A percentile compares a stretch with the other conserved stretches of the same genome.
These are phyloP conservation scores for Cutaneotrichosporon dermatis DNA, from an alignment of 1,284 basidiomycete species.

Conservation along the genomic window DNA sequence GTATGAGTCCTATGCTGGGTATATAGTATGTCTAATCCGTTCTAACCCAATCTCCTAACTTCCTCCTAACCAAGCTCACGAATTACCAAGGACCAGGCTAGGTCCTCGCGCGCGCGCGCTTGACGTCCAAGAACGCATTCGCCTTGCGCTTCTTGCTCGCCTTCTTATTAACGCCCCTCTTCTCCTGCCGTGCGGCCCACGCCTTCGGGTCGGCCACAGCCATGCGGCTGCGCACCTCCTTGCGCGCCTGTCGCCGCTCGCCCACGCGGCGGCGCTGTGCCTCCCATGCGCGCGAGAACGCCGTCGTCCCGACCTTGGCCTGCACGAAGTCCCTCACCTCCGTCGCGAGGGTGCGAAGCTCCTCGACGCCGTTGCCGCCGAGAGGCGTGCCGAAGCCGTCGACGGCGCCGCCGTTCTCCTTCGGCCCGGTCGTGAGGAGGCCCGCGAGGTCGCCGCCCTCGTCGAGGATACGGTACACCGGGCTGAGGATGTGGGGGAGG, in stretches of 20 bases:
- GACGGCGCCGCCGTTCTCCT: not conserved
- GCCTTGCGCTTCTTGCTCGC: slow-evolving; percentile 74
- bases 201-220: slow-evolving; percentile 35
- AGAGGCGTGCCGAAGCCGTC: too few species aligned
- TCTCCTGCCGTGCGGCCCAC: slow-evolving; percentile 66
- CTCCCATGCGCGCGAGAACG: slow-evolving; percentile 74
- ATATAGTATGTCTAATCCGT: not conserved
- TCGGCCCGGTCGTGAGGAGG: slow-evolving; percentile 54
- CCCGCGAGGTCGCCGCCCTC: slow-evolving; percentile 62
- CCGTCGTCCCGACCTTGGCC: slow-evolving; percentile 73
- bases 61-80: not conserved
- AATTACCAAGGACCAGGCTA: not conserved
- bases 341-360: slow-evolving; percentile 71
- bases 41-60: not conserved
- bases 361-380: slow-evolving; percentile 52
- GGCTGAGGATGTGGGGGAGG: slow-evolving; percentile 77
- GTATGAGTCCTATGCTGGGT: not conserved
- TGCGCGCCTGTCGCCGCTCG: slow-evolving; percentile 67
- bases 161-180: slow-evolving; percentile 71
- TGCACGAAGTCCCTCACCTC: slow-evolving; percentile 89
- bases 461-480: slow-evolving; percentile 79
- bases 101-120: slow-evolving; percentile 1
- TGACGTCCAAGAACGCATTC: slow-evolving; percentile 34
- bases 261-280: slow-evolving; percentile 68
- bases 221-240: slow-evolving; percentile 47